phyloP scores from a whole-genome alignment of 1,284 basidiomycete species.

The Rhodotorula sp. region DNA sequence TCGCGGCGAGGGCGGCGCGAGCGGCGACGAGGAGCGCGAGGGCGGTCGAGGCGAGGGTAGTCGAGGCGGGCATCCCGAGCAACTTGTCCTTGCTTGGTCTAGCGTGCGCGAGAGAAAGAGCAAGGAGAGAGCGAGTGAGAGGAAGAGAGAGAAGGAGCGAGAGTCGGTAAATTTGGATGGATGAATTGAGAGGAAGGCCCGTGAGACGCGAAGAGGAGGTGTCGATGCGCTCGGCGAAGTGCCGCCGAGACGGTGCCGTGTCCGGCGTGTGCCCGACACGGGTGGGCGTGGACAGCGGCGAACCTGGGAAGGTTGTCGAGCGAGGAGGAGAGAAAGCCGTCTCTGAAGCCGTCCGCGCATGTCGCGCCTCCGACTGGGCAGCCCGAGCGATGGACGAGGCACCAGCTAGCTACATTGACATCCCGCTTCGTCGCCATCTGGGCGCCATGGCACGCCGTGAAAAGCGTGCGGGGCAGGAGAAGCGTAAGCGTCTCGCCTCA shows the following conservation, averaged over 20 bases:
- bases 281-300: background rate
- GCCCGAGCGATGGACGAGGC: background rate
- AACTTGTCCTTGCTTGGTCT: too few species aligned
- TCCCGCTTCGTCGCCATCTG: too few species aligned
- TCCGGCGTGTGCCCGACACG: background rate
- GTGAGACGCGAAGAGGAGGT: background rate
- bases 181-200: background rate
- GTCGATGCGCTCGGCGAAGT: background rate
- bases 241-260: background rate
- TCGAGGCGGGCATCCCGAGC: background rate
- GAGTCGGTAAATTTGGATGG: too few species aligned
- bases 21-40: slow-evolving; percentile 3
- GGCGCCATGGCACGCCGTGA: too few species aligned
- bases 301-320: background rate
- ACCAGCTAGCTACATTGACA: background rate
- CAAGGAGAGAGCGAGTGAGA: background rate
- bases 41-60: background rate
- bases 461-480: too few species aligned
- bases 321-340: background rate
- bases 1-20: background rate
- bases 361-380: background rate
- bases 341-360: background rate
- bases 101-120: background rate
- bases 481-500: too few species aligned
- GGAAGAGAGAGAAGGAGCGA: background rate